These are phyloP conservation scores for Stachybotrys chartarum DNA, from an alignment of 2,329 filamentous ascomycete genomes.

Conservation along the genomic window DNA sequence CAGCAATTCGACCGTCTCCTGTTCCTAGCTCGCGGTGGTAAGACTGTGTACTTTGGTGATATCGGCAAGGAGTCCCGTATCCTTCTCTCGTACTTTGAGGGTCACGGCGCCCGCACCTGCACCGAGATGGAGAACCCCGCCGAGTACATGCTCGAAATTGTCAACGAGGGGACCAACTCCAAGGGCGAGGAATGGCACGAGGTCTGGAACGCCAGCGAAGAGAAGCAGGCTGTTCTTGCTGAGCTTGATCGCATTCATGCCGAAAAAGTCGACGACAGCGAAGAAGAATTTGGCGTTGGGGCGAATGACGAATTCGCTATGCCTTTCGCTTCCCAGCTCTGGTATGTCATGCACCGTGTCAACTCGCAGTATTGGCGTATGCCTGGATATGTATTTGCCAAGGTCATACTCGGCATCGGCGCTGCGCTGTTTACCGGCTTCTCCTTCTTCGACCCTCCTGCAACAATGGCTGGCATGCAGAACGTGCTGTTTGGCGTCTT, in stretches of 20 bases:
- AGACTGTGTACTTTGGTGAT: constrained; percentile 52
- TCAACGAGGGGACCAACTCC: not conserved
- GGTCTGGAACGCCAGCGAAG: not conserved
- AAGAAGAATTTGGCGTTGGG: not conserved
- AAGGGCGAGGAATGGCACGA: not conserved
- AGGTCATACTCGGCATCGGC: not conserved
- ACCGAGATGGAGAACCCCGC: constrained; percentile 56
- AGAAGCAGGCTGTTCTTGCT: not conserved
- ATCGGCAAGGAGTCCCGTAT: constrained; percentile 47
- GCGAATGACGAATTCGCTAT: not conserved
- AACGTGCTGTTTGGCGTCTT: not conserved
- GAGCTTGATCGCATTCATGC: not conserved
- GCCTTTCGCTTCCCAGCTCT: not conserved
- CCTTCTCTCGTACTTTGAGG: constrained; percentile 51
- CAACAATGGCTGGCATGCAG: not conserved
- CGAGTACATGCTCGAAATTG: constrained; percentile 58
- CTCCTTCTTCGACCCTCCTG: not conserved
- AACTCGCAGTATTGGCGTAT: not conserved
- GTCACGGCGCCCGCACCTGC: constrained; percentile 50
- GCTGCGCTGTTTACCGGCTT: not conserved
- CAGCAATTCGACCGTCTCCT: constrained; percentile 46
- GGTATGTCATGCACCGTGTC: not conserved
- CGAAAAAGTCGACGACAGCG: not conserved
- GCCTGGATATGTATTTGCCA: not conserved
- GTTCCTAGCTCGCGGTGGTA: constrained; percentile 51